phyloP scores from a whole-genome alignment of 2,329 filamentous ascomycete species.

The Pyrenochaeta sp. region DNA sequence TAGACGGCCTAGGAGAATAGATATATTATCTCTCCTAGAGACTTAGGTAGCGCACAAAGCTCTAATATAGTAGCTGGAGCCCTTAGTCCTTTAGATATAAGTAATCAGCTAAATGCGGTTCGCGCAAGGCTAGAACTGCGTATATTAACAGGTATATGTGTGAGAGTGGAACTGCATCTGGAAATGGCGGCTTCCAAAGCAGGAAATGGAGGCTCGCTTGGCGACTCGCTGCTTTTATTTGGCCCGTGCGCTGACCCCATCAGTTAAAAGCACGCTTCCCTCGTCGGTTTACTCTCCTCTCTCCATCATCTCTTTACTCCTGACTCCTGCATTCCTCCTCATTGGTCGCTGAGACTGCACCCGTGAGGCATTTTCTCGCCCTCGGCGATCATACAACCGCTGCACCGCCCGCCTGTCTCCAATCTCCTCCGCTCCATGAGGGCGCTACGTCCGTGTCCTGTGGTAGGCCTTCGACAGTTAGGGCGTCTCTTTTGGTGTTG shows the following conservation, averaged over 20 bases:
- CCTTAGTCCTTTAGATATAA: no score
- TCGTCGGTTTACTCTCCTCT: constrained; percentile 17
- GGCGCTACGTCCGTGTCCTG: neutral
- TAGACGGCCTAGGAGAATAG: no score
- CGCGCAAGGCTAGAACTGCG: no score
- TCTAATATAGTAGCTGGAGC: no score
- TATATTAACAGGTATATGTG: no score
- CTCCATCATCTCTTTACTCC: constrained; percentile 21
- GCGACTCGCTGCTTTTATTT: constrained; percentile 30
- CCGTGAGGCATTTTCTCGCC: constrained; percentile 23
- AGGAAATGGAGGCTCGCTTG: constrained; percentile 27
- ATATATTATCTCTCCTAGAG: no score
- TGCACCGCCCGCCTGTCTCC: constrained; percentile 11
- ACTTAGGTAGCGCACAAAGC: no score
- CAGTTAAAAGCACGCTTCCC: constrained; percentile 25
- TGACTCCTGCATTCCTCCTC: constrained; percentile 3
- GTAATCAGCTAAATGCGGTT: no score
- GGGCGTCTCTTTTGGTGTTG: no score
- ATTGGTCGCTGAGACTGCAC: constrained; percentile 18
- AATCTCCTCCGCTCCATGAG: neutral
- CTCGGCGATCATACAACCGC: constrained; percentile 15
- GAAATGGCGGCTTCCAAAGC: constrained; percentile 25
- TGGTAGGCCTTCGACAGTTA: no score
- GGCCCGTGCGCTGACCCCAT: constrained; percentile 25
- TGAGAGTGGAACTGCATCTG: constrained; percentile 25